These are phyloP conservation scores for Oropetium thomaeum DNA, from an alignment of 176 grass and related monocot species.

Conservation along the genomic window DNA sequence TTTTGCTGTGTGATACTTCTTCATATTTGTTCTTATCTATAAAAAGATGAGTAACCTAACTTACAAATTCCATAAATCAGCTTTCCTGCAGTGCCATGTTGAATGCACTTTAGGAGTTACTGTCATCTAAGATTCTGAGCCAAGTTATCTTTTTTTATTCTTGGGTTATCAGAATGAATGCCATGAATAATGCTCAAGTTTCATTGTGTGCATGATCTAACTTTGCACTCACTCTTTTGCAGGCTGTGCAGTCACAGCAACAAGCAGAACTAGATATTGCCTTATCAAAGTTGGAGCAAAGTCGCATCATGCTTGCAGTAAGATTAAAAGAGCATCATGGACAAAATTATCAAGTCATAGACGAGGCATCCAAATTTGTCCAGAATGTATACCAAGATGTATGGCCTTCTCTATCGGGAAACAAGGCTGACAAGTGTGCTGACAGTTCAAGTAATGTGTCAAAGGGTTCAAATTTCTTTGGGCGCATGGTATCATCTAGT, in stretches of 20 bases:
- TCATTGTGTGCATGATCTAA: background rate
- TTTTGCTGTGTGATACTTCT: background rate
- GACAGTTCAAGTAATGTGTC: conserved; percentile 7
- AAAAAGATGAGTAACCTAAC: background rate
- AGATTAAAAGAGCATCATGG: conserved; percentile 75
- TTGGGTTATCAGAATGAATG: background rate
- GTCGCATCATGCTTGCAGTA: conserved; percentile 73
- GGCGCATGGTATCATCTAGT: conserved; percentile 44
- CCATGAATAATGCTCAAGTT: background rate
- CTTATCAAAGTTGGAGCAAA: conserved; percentile 76
- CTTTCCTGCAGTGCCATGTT: background rate
- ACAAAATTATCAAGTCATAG: conserved; percentile 56
- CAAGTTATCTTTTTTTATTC: background rate
- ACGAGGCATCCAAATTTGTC: conserved; percentile 69
- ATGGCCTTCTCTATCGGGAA: conserved; percentile 40
- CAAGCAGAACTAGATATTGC: conserved; percentile 61
- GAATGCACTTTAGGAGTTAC: background rate
- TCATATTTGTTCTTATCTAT: background rate
- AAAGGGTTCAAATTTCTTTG: conserved; percentile 43
- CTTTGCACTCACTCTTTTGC: conserved; percentile 11
- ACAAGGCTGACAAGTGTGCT: conserved; percentile 17
- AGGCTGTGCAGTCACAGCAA: conserved; percentile 85
- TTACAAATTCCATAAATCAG: background rate
- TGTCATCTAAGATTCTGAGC: background rate
- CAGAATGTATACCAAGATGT: conserved; percentile 44